Evolutionary conservation across 768 basidiomycete species (phyloP).

Genomic region (Lepiota venenata): DNA sequence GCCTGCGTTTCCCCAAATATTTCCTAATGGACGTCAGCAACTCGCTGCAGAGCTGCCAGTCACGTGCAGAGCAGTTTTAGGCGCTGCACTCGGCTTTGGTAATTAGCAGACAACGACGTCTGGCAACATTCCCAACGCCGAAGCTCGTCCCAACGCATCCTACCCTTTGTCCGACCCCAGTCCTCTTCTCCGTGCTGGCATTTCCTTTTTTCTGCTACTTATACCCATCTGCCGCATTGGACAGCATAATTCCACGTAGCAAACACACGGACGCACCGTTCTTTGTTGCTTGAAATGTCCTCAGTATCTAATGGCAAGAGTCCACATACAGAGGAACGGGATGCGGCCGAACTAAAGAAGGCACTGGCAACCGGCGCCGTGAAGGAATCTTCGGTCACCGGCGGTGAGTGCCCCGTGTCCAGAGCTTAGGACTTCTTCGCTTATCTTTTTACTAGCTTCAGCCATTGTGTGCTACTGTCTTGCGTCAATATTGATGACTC

Average conservation of each 20-base stretch:
- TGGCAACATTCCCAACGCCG: not conserved
- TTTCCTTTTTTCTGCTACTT: not conserved
- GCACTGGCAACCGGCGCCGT: constrained; percentile 25
- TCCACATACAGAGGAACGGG: constrained; percentile 15
- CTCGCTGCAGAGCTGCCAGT: not conserved
- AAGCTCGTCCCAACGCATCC: too few species aligned
- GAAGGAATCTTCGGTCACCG: constrained; percentile 25
- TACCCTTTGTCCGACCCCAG: too few species aligned
- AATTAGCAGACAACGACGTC: not conserved
- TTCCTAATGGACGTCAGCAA: not conserved
- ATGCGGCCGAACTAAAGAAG: constrained; percentile 53
- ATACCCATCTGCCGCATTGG: not conserved
- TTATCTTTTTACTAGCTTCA: constrained; percentile 46
- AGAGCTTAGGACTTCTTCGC: not conserved
- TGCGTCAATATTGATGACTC: constrained; percentile 94
- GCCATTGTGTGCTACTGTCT: constrained; percentile 88
- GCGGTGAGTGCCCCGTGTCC: constrained; percentile 20
- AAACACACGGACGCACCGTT: not conserved
- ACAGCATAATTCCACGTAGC: constrained; percentile 1
- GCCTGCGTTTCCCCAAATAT: not conserved
- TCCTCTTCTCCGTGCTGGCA: not conserved
- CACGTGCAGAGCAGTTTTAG: too few species aligned
- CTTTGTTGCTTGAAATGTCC: not conserved
- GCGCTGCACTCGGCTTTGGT: too few species aligned
- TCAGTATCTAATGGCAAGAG: constrained; percentile 16